Percentiles rank a stretch among this genome's conserved stretches.
These are phyloP conservation scores for Ogataea henricii DNA, from an alignment of 805 yeast species.

Conservation along the genomic window DNA sequence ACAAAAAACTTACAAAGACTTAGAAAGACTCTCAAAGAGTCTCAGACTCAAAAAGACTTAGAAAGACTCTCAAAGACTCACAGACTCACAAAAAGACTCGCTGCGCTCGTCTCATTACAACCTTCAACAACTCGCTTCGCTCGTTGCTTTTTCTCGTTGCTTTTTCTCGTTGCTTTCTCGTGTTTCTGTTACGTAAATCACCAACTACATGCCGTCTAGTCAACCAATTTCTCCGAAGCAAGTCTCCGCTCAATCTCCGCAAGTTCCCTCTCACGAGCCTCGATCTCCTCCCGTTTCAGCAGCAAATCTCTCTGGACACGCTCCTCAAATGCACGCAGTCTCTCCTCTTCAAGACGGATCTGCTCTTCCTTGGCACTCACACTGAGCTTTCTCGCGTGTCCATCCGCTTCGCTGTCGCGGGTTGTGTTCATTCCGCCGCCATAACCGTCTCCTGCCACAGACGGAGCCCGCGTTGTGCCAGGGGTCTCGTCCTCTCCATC, in stretches of 20 bases:
- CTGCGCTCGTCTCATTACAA: too few relatives aligned
- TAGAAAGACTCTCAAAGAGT: too few relatives aligned
- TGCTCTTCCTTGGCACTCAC: conserved; percentile 71
- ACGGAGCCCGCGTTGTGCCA: conserved; percentile 15
- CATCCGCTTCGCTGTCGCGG: conserved; percentile 3
- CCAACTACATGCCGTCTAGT: too few relatives aligned
- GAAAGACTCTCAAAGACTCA: too few relatives aligned
- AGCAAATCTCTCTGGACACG: conserved; percentile 85
- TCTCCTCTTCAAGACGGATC: conserved; percentile 84
- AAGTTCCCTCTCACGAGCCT: conserved; percentile 82
- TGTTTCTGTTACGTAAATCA: too few relatives aligned
- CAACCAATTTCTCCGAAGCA: conserved; percentile 26
- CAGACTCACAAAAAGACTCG: too few relatives aligned
- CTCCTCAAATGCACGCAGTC: conserved; percentile 82
- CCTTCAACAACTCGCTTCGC: too few relatives aligned
- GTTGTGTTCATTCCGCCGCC: conserved; percentile 6
- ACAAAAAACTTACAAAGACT: too few relatives aligned
- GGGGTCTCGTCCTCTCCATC: conserved; percentile 14
- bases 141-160: too few relatives aligned
- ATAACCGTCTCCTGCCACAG: conserved; percentile 13
- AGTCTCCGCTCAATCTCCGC: conserved; percentile 64
- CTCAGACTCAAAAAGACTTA: too few relatives aligned
- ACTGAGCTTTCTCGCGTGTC: not conserved
- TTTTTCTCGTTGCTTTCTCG: too few relatives aligned
- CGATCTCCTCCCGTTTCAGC: conserved; percentile 76